Conservation (phyloP, 1,284 basidiomycete species). For the Inonotus hispidus region DNA sequence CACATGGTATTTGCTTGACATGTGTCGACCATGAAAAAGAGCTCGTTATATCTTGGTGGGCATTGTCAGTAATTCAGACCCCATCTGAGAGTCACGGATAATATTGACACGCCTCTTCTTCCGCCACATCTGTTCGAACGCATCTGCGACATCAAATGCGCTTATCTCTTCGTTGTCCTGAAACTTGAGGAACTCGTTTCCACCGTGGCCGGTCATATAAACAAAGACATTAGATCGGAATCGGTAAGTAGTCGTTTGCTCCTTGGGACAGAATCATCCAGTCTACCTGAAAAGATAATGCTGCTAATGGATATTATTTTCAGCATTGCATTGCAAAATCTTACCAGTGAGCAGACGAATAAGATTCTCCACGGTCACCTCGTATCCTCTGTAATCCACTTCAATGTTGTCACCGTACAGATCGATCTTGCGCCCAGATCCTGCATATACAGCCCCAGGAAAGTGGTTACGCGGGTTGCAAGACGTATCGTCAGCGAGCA, state of each 20-base stretch:
- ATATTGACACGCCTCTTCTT: slow-evolving; percentile 73
- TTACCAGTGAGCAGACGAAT: slow-evolving; percentile 84
- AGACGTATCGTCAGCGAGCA: slow-evolving; percentile 96
- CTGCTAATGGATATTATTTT: neutral
- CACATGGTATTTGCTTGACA: slow-evolving; percentile 98
- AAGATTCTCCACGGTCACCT: slow-evolving; percentile 97
- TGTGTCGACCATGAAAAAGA: slow-evolving; percentile 98
- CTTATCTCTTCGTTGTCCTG: slow-evolving; percentile 98
- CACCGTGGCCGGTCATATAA: slow-evolving; percentile 98
- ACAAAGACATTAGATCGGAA: slow-evolving; percentile 94
- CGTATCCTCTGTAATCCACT: slow-evolving; percentile 96
- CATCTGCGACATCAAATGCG: slow-evolving; percentile 93
- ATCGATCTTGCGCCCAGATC: slow-evolving; percentile 74
- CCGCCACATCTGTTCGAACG: slow-evolving; percentile 97
- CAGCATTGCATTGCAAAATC: slow-evolving; percentile 20
- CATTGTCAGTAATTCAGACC: neutral
- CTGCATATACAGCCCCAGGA: slow-evolving; percentile 88
- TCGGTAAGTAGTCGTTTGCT: slow-evolving; percentile 91
- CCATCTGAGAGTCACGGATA: neutral
- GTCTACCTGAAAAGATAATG: slow-evolving; percentile 46
- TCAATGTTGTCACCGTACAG: slow-evolving; percentile 96
- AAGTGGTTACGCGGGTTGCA: slow-evolving; percentile 93
- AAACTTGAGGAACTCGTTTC: slow-evolving; percentile 98
- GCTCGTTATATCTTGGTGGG: slow-evolving; percentile 79
- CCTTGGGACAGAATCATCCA: slow-evolving; percentile 73